Conservation (phyloP, 2,329 filamentous ascomycete species). For the Coleophoma eucalyptorum region DNA sequence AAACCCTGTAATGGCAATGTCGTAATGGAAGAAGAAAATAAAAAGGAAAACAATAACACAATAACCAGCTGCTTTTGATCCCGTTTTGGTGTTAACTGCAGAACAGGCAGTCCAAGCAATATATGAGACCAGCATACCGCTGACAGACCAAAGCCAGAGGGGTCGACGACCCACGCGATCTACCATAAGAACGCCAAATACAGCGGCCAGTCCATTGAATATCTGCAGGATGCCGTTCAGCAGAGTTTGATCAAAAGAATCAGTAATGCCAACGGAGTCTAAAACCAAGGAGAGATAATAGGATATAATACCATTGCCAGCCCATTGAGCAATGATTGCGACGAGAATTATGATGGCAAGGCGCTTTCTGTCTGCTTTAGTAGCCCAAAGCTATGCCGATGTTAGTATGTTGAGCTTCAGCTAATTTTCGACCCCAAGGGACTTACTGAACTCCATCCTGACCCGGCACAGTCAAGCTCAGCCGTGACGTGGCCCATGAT, state of each 20-base stretch:
- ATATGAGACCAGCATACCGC: conserved; percentile 21
- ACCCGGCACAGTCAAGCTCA: neutral
- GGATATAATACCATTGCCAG: conserved; percentile 1
- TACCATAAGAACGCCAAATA: conserved; percentile 14
- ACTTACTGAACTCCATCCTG: neutral
- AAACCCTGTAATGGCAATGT: conserved; percentile 17
- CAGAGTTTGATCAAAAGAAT: conserved; percentile 2
- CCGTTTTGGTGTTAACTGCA: neutral
- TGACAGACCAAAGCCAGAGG: conserved; percentile 25
- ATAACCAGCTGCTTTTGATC: conserved; percentile 2
- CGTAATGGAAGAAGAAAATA: conserved; percentile 38
- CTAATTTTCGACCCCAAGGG: too few relatives aligned
- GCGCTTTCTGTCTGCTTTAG: conserved; percentile 1
- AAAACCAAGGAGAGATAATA: conserved; percentile 5
- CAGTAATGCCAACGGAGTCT: neutral
- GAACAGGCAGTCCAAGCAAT: conserved; percentile 18
- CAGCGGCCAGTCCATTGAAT: neutral
- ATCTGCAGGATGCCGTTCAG: conserved; percentile 3
- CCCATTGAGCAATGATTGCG: conserved; percentile 18
- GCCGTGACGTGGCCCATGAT: conserved; percentile 25
- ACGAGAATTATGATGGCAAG: conserved; percentile 9
- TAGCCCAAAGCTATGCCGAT: neutral
- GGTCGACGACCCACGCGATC: conserved; percentile 19
- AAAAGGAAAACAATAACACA: conserved; percentile 38
- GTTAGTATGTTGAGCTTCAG: too few relatives aligned